Evolutionary conservation across 75 land plant species (phyloP).

Genomic region (Azolla pinnata): DNA sequence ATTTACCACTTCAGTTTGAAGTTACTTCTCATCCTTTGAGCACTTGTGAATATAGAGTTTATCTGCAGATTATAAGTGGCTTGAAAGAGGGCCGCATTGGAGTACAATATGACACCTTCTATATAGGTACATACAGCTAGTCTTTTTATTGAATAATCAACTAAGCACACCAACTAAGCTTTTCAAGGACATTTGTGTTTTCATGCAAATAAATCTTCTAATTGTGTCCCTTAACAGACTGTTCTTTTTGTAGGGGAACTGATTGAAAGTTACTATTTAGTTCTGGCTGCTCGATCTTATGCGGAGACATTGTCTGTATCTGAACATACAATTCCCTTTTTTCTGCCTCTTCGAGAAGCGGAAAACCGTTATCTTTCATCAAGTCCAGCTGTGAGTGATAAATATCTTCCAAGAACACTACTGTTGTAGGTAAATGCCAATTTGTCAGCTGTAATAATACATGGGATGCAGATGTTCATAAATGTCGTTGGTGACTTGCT

Average conservation of each 20-base stretch:
- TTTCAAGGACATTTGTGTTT: too few species aligned
- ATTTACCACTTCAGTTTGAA: too few species aligned
- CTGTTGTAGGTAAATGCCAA: too few species aligned
- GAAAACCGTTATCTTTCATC: conserved; percentile 68
- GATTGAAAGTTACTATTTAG: conserved; percentile 71
- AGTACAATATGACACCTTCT: conserved; percentile 73
- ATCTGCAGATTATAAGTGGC: conserved; percentile 57
- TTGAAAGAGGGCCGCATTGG: conserved; percentile 72
- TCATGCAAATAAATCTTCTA: too few species aligned
- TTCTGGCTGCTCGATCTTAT: conserved; percentile 66
- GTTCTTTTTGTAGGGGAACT: conserved; percentile 49
- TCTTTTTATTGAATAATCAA: too few species aligned
- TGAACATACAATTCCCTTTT: conserved; percentile 77
- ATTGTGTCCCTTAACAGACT: background rate
- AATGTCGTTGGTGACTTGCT: conserved; percentile 68
- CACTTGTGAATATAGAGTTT: too few species aligned
- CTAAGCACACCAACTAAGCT: too few species aligned
- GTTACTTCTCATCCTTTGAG: too few species aligned
- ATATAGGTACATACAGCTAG: conserved; percentile 71
- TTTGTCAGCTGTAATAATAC: too few species aligned
- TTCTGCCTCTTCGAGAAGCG: conserved; percentile 63
- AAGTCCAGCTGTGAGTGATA: conserved; percentile 56
- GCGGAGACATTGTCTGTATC: conserved; percentile 65
- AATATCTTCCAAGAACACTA: too few species aligned
- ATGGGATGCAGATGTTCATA: conserved; percentile 74